Evolutionary conservation across 768 basidiomycete genomes (phyloP), one percentile per base, ranked within the genome.

Genomic region (Hericium erinaceus): DNA sequence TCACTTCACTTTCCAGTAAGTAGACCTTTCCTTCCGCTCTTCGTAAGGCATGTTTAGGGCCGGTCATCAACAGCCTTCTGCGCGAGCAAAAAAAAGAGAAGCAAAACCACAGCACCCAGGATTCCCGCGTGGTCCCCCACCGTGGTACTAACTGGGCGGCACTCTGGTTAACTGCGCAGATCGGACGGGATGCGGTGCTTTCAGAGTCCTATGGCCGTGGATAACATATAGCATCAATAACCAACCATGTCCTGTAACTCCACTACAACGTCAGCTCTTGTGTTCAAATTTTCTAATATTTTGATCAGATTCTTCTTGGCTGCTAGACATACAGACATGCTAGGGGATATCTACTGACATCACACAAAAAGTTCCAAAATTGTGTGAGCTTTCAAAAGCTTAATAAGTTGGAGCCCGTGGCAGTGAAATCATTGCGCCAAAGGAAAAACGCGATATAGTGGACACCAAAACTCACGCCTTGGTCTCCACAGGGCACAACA

Each of bases 121-220:
- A 69, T 66, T 80, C 79, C 80, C 76, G 72, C 73, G 74, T 81
- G 80, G 79, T 80, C 79, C 80, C 80, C 79, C 77, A 80, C 78
- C 75, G 72, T 80, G 77, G 78, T 80, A 81, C 78, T 80, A 79
- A 79, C 80, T 78, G 68, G 74, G 79, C 76, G 73, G 77, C 77
- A 78, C 79, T 73, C 75, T 75, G 77, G 70, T 81, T 80, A 77
- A 81, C 79, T 81, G 71, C 77, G 73, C 80, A 81, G 79, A 81
- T 81, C 77, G 66, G 77, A 79, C 76, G 75, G 78, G 78, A 77
- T 77, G 76, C 73, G 71, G 74, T 78, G 73, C 72, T 78, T 76
- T 77, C 76, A 73, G 69, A 74, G 59, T 66, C 61, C 55, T 66
- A 64, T 65, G 62, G 61, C 64, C 65, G 60, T 67, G 60, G 68